phyloP scores from a whole-genome alignment of 2,329 filamentous ascomycete genomes.

The Aureobasidium sp. region DNA sequence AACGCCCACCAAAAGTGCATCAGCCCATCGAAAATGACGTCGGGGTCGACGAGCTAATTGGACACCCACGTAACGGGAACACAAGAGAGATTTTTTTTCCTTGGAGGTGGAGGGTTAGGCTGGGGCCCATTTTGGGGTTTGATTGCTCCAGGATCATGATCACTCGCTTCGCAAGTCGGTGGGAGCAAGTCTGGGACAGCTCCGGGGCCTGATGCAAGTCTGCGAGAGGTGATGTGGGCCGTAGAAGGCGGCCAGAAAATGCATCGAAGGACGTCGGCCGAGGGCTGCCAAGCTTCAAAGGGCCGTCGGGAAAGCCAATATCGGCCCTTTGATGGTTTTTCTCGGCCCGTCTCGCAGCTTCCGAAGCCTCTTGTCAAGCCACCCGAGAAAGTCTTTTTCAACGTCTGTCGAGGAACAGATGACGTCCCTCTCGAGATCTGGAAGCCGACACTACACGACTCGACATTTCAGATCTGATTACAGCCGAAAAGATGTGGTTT shows the following conservation, averaged over 20 bases:
- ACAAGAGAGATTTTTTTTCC: constrained; percentile 4
- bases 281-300: background rate
- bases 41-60: background rate
- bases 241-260: constrained; percentile 9
- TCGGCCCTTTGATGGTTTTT: constrained; percentile 11
- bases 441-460: background rate
- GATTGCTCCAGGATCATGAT: constrained; percentile 8
- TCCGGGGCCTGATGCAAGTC: constrained; percentile 1
- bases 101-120: constrained; percentile 5
- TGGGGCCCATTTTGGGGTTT: constrained; percentile 10
- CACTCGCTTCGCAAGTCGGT: constrained; percentile 1
- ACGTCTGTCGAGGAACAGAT: background rate
- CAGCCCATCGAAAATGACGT: constrained; percentile 3
- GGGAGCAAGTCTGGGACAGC: constrained; percentile 4
- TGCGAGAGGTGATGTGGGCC: constrained; percentile 2
- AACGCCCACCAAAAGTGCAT: background rate
- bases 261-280: constrained; percentile 3
- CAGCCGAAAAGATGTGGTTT: background rate
- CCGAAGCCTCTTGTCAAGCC: constrained; percentile 5
- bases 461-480: background rate
- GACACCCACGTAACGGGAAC: background rate
- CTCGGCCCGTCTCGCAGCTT: constrained; percentile 8
- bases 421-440: background rate
- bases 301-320: background rate
- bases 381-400: constrained; percentile 8